A percentile compares a stretch with the other conserved stretches of the same genome.
phyloP scores from a whole-genome alignment of 2,329 filamentous ascomycete genomes.

The Penicillium sp. region DNA sequence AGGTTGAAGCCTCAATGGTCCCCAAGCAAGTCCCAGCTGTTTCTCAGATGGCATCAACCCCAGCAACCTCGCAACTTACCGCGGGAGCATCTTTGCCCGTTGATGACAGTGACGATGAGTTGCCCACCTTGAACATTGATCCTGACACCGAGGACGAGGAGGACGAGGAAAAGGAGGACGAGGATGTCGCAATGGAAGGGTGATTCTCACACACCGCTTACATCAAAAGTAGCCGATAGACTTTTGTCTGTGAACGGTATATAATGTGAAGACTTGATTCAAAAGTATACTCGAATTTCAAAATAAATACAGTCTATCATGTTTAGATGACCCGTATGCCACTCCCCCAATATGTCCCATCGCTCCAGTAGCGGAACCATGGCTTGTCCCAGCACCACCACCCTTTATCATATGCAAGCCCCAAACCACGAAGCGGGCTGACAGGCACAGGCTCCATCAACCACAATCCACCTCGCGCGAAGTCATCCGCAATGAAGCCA shows the following conservation, averaged over 20 bases:
- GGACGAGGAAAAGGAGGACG: constrained; percentile 28
- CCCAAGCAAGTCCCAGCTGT: constrained; percentile 9
- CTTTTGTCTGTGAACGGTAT: neutral
- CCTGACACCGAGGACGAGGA: constrained; percentile 45
- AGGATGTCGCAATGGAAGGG: constrained; percentile 29
- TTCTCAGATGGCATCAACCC: constrained; percentile 10
- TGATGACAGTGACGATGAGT: constrained; percentile 51
- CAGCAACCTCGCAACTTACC: constrained; percentile 9
- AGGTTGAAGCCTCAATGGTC: constrained; percentile 13
- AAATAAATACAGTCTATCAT: neutral
- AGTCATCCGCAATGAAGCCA: constrained; percentile 71
- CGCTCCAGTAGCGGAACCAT: constrained; percentile 60
- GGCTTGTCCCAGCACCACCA: constrained; percentile 68
- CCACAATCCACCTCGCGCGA: constrained; percentile 73
- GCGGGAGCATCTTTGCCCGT: constrained; percentile 25
- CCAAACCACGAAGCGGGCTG: constrained; percentile 67
- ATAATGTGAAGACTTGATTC: neutral
- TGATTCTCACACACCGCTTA: constrained; percentile 3
- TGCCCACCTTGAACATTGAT: constrained; percentile 51
- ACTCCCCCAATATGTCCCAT: constrained; percentile 65
- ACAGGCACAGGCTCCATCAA: constrained; percentile 79
- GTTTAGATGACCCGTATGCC: constrained; percentile 44
- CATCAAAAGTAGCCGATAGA: neutral
- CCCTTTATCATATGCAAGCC: constrained; percentile 61
- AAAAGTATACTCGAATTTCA: neutral